Evolutionary conservation across 495 filamentous ascomycete genomes (phyloP).

Genomic region (Trichodelitschia bisporula): DNA sequence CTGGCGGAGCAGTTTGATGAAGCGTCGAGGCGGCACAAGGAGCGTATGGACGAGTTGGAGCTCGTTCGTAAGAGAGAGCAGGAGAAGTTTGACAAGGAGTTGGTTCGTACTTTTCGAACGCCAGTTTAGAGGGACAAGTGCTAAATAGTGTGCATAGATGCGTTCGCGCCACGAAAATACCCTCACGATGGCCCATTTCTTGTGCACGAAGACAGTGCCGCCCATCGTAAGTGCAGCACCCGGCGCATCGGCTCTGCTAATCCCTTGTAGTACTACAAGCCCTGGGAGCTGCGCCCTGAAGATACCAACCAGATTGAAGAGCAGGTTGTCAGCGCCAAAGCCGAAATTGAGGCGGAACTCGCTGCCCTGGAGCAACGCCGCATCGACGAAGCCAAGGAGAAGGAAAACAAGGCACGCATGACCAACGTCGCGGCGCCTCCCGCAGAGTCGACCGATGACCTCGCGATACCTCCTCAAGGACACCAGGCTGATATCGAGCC

Average conservation of each 20-base stretch:
- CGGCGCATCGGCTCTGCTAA: conserved; percentile 8
- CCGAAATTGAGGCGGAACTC: conserved; percentile 23
- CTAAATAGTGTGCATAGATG: conserved; percentile 30
- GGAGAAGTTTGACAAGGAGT: conserved; percentile 50
- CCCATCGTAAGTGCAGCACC: conserved; percentile 36
- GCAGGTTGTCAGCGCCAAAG: conserved; percentile 32
- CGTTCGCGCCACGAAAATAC: conserved; percentile 46
- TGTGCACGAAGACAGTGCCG: conserved; percentile 51
- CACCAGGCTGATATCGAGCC: too few relatives aligned
- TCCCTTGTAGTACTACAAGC: conserved; percentile 55
- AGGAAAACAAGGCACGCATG: too few relatives aligned
- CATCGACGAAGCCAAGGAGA: conserved; percentile 6
- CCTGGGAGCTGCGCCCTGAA: conserved; percentile 45
- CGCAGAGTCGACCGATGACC: too few relatives aligned
- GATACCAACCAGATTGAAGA: conserved; percentile 35
- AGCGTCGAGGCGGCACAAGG: conserved; percentile 40
- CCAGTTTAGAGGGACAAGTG: conserved; percentile 1
- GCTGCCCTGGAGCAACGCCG: conserved; percentile 23
- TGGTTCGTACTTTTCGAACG: conserved; percentile 28
- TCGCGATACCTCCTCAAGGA: too few relatives aligned
- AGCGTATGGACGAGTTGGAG: conserved; percentile 33
- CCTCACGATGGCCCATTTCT: conserved; percentile 44
- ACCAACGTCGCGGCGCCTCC: too few relatives aligned
- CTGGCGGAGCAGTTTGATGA: conserved; percentile 47
- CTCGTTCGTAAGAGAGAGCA: conserved; percentile 40